Conservation (phyloP, 768 basidiomycete genomes). For the Tulasnella calospora region DNA sequence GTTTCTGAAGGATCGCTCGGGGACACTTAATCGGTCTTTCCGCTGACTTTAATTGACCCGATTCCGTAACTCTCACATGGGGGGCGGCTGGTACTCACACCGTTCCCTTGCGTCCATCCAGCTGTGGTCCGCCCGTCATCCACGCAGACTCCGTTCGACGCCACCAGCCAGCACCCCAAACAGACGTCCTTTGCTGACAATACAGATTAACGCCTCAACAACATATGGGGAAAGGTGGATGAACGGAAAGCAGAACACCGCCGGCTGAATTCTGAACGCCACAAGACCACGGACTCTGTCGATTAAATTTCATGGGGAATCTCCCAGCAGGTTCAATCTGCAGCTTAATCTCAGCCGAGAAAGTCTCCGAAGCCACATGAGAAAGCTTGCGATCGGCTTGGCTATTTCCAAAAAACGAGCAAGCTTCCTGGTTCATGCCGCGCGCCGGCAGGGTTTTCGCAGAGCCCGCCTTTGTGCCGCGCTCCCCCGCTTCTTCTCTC, state of each 20-base stretch:
- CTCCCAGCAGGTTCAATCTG: neutral
- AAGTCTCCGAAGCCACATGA: constrained; percentile 5
- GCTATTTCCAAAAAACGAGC: neutral
- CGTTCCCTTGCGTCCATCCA: neutral
- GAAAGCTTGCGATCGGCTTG: neutral
- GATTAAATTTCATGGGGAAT: neutral
- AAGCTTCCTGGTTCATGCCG: neutral
- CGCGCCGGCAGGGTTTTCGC: neutral
- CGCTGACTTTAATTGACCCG: neutral
- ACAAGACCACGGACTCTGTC: neutral
- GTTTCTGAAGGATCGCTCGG: neutral
- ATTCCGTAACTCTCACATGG: neutral
- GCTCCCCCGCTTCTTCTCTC: neutral
- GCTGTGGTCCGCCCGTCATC: neutral
- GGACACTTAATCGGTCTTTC: neutral
- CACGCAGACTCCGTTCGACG: neutral
- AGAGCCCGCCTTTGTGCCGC: neutral
- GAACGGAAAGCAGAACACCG: neutral
- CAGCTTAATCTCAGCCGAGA: neutral
- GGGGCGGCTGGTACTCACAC: no score
- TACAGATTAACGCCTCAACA: no score
- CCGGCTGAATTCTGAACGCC: no score
- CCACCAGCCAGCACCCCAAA: neutral
- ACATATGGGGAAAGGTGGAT: no score
- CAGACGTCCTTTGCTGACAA: neutral